A percentile compares a stretch with the other conserved stretches of the same genome.
Conservation (phyloP, 257 asterid species). For the Solanum tacnaense region DNA sequence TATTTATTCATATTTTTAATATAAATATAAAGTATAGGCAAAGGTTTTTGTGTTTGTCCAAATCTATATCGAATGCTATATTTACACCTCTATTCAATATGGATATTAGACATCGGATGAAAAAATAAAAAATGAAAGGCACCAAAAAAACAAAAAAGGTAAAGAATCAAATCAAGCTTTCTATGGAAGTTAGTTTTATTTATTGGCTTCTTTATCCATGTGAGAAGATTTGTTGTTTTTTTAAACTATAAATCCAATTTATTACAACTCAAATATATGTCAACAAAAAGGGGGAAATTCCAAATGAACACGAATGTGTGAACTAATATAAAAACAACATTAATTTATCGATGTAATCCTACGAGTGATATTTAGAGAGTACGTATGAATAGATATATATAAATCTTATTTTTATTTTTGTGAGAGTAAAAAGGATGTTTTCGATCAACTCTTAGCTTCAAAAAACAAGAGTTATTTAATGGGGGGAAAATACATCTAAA, state of each 20-base stretch:
- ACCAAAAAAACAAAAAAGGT: background rate
- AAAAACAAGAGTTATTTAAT: background rate
- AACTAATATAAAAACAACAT: background rate
- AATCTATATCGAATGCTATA: background rate
- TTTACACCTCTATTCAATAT: background rate
- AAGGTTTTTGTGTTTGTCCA: background rate
- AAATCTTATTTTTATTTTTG: background rate
- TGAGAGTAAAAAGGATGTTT: background rate
- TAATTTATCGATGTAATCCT: background rate
- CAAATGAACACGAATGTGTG: background rate
- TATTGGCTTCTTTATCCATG: background rate
- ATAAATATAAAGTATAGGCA: background rate
- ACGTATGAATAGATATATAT: background rate
- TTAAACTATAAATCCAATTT: background rate
- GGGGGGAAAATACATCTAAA: background rate
- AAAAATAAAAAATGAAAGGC: background rate
- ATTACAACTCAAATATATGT: background rate
- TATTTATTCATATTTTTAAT: background rate
- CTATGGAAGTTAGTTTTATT: background rate
- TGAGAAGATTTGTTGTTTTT: background rate
- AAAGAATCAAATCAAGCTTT: background rate
- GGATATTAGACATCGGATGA: background rate
- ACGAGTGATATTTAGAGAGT: background rate
- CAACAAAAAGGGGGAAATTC: background rate
- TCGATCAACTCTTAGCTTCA: background rate